phyloP scores from a whole-genome alignment of 2,329 filamentous ascomycete genomes.

The Penicillium sp. region DNA sequence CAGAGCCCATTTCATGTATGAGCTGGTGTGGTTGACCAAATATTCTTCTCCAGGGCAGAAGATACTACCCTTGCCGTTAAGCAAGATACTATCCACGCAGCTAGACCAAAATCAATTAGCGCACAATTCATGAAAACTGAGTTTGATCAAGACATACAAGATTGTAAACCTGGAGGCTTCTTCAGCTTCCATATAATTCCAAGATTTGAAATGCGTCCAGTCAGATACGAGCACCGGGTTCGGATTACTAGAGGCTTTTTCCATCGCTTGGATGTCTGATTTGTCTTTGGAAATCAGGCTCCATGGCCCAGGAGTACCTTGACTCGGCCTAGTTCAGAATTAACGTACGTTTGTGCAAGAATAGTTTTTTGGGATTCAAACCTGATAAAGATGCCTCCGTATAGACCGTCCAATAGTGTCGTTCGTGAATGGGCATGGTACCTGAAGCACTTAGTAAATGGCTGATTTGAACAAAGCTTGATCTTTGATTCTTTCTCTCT shows the following conservation, averaged over 20 bases:
- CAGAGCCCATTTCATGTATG: background rate
- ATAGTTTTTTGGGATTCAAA: background rate
- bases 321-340: background rate
- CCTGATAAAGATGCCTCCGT: background rate
- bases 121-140: background rate
- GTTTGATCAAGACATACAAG: background rate
- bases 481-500: background rate
- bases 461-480: too few relatives aligned
- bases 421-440: background rate
- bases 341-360: background rate
- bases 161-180: background rate
- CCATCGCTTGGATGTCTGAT: background rate
- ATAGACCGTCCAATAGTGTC: background rate
- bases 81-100: slow-evolving; percentile 31
- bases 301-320: background rate
- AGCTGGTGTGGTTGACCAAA: slow-evolving; percentile 20
- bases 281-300: background rate
- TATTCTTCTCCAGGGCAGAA: slow-evolving; percentile 28
- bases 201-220: background rate
- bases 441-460: background rate
- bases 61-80: slow-evolving; percentile 30
- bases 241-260: background rate
- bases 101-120: background rate
- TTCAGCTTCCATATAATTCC: slow-evolving; percentile 1
- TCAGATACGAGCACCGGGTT: background rate